Evolutionary conservation across 805 yeast genomes (phyloP).

Genomic region (Priceomyces fermenticarens): DNA sequence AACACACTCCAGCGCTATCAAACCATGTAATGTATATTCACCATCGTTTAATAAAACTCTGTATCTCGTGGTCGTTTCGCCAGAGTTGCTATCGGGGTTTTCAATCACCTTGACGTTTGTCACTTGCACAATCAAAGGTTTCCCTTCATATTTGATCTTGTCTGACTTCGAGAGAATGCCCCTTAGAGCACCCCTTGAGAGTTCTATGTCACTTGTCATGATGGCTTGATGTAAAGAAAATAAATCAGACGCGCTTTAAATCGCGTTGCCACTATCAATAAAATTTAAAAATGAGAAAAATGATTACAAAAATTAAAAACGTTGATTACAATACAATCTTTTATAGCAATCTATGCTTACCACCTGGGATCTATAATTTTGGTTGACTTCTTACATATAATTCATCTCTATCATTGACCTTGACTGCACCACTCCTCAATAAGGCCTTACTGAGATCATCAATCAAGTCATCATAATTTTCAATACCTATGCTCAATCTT

Average conservation of each 20-base stretch:
- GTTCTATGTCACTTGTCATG: constrained; percentile 11
- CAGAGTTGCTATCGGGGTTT: constrained; percentile 18
- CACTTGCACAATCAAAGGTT: constrained; percentile 32
- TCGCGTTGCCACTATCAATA: constrained; percentile 3
- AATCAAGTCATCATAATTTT: constrained; percentile 74
- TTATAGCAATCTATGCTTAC: not conserved
- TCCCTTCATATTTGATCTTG: constrained; percentile 19
- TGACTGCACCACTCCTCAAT: constrained; percentile 58
- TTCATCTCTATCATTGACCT: constrained; percentile 38
- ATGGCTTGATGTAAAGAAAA: constrained; percentile 1
- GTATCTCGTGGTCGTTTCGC: constrained; percentile 20
- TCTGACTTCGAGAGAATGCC: constrained; percentile 23
- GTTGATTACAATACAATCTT: not conserved
- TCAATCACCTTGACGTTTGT: constrained; percentile 31
- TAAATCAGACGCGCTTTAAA: constrained; percentile 7
- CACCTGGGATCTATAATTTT: constrained; percentile 13
- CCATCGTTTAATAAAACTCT: constrained; percentile 41
- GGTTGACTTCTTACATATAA: constrained; percentile 34
- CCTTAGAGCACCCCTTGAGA: constrained; percentile 22
- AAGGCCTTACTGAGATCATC: constrained; percentile 76
- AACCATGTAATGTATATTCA: constrained; percentile 32
- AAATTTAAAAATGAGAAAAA: too few relatives aligned
- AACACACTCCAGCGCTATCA: constrained; percentile 40
- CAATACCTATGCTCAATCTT: constrained; percentile 90
- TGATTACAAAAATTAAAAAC: constrained; percentile 1